Percentiles rank a stretch among this genome's conserved stretches.
Conservation (phyloP, 208 protist species). For the Phytomonas sp. region DNA sequence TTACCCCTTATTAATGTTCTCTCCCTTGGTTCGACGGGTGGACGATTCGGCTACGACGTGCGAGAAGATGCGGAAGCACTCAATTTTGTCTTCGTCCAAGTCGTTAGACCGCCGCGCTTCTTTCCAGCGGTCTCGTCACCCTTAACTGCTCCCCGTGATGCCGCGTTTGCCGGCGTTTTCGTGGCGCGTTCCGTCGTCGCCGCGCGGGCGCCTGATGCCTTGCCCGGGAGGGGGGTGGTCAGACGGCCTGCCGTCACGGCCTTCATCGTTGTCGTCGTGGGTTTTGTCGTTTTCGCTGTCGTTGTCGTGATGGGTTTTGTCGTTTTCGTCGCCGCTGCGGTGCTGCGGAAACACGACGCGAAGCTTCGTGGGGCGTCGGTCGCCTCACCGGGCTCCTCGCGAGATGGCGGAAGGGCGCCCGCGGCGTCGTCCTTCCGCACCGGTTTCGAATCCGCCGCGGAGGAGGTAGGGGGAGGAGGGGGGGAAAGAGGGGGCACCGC, state of each 20-base stretch:
- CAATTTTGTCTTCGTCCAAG: background rate
- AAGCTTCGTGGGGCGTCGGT: conserved; percentile 3
- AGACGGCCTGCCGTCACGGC: background rate
- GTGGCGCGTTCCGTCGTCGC: background rate
- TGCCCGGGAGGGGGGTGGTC: background rate
- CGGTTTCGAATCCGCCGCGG: no score
- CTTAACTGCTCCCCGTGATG: background rate
- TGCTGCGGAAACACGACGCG: conserved; percentile 5
- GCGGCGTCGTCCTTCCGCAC: background rate
- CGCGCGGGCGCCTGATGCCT: conserved; percentile 2
- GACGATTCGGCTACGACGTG: background rate
- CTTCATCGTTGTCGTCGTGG: background rate
- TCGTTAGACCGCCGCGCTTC: background rate
- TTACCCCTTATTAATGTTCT: background rate
- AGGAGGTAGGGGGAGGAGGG: no score
- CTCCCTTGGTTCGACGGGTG: background rate
- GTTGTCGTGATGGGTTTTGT: background rate
- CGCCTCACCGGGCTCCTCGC: background rate
- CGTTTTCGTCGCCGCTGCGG: conserved; percentile 1
- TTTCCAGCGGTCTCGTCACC: background rate
- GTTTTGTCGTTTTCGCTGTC: background rate
- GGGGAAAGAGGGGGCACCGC: no score
- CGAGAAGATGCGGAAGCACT: background rate
- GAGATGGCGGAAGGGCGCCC: background rate
- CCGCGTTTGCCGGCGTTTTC: conserved; percentile 2